These are phyloP conservation scores for Fomes fomentarius DNA, from an alignment of 1,284 basidiomycete genomes.

Conservation along the genomic window DNA sequence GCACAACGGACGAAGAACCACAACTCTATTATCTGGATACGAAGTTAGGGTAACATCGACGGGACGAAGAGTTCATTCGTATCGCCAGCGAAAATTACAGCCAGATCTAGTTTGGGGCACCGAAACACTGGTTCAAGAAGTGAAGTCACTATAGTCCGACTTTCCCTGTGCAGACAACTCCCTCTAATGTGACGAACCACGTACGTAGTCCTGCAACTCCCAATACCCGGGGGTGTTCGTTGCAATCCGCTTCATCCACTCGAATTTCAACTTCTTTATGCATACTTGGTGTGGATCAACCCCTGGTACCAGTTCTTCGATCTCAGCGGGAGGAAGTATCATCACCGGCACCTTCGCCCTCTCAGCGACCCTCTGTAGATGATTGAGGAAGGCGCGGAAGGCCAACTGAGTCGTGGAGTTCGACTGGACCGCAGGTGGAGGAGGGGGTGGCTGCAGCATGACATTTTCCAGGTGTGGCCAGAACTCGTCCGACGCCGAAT, in stretches of 20 bases:
- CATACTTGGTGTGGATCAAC: slow-evolving; percentile 10
- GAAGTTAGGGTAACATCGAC: too few species aligned
- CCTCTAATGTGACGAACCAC: too few species aligned
- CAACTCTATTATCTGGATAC: too few species aligned
- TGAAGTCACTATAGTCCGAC: too few species aligned
- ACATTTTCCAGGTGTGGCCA: slow-evolving; percentile 12
- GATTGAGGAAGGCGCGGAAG: slow-evolving; percentile 7
- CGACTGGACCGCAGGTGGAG: slow-evolving; percentile 1
- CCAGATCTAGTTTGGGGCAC: too few species aligned
- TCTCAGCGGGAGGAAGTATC: slow-evolving; percentile 10
- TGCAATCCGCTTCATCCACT: background rate
- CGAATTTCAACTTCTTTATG: slow-evolving; percentile 5
- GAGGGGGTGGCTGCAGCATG: slow-evolving; percentile 16
- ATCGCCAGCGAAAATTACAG: too few species aligned
- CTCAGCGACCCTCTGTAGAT: slow-evolving; percentile 8
- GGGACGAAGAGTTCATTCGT: too few species aligned
- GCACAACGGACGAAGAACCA: too few species aligned
- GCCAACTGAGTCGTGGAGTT: background rate
- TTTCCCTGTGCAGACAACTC: too few species aligned
- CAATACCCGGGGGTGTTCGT: background rate
- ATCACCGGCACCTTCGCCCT: slow-evolving; percentile 5
- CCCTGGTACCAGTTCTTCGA: slow-evolving; percentile 2
- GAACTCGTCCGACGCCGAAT: slow-evolving; percentile 7
- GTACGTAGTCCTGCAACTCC: too few species aligned
- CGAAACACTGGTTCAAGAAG: too few species aligned